These are phyloP conservation scores for Kwoniella shivajii DNA, from an alignment of 1,284 basidiomycete species.

Conservation along the genomic window DNA sequence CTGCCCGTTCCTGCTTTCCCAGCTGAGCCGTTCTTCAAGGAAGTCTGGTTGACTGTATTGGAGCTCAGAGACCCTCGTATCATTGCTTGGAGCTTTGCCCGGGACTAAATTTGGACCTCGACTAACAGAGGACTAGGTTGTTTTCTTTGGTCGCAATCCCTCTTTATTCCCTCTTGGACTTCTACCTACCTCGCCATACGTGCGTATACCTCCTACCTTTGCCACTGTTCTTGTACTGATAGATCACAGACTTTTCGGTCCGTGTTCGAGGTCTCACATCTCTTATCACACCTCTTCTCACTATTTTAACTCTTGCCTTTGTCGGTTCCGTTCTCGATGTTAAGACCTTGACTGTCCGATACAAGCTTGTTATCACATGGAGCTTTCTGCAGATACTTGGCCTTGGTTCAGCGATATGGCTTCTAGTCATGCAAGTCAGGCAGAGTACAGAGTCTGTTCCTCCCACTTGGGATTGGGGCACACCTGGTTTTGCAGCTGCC, in stretches of 20 bases:
- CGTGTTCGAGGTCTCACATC: constrained; percentile 50
- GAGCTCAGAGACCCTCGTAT: constrained; percentile 21
- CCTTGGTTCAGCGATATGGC: constrained; percentile 34
- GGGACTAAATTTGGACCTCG: not conserved
- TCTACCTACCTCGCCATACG: constrained; percentile 32
- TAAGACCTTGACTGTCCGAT: constrained; percentile 9
- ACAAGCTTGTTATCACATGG: constrained; percentile 13
- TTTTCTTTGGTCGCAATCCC: constrained; percentile 22
- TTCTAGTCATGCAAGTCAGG: constrained; percentile 35
- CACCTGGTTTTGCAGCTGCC: constrained; percentile 31
- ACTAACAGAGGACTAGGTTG: not conserved
- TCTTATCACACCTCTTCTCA: constrained; percentile 42
- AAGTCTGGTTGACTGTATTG: constrained; percentile 38
- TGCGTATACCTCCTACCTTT: not conserved
- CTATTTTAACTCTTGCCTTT: constrained; percentile 37
- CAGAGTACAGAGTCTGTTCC: not conserved
- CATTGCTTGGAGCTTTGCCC: constrained; percentile 5
- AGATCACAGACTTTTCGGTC: constrained; percentile 28
- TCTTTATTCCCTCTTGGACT: constrained; percentile 42
- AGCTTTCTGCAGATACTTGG: constrained; percentile 14
- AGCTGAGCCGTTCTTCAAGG: constrained; percentile 22
- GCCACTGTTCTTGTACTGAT: not conserved
- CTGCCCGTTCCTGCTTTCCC: constrained; percentile 36
- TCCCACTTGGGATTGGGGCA: constrained; percentile 35
- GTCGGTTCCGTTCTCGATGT: constrained; percentile 49